These are phyloP conservation scores for Fusarium torulosum DNA, from an alignment of 2,329 filamentous ascomycete species.

Conservation along the genomic window DNA sequence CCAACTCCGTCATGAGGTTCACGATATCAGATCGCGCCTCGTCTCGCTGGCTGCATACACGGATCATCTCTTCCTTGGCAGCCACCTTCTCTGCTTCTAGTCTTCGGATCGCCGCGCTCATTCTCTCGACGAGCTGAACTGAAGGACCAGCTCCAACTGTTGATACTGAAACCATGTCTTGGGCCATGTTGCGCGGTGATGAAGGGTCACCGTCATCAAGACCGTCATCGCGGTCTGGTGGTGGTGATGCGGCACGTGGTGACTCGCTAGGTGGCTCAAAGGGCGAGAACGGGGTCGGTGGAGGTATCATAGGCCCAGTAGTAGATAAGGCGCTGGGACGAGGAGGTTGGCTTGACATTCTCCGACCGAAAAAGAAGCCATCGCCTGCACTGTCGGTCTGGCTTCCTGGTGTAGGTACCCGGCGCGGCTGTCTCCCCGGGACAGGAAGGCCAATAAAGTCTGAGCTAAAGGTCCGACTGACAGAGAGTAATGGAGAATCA, in stretches of 20 bases:
- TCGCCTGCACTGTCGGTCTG: conserved; percentile 58
- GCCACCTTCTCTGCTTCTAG: conserved; percentile 93
- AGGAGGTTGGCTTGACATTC: conserved; percentile 64
- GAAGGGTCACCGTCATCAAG: conserved; percentile 61
- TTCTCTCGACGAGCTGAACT: conserved; percentile 94
- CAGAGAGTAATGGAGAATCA: conserved; percentile 66
- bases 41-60: conserved; percentile 87
- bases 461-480: conserved; percentile 66
- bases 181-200: conserved; percentile 76
- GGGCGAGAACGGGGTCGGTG: conserved; percentile 59
- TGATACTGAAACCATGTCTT: conserved; percentile 89
- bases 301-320: conserved; percentile 53
- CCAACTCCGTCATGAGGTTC: conserved; percentile 85
- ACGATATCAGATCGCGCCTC: conserved; percentile 95
- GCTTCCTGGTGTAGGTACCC: conserved; percentile 61
- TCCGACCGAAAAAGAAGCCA: conserved; percentile 57
- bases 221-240: conserved; percentile 65
- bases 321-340: conserved; percentile 58
- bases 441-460: conserved; percentile 64
- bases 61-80: conserved; percentile 84
- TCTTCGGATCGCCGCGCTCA: conserved; percentile 92
- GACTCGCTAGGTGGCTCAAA: conserved; percentile 58
- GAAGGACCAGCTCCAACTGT: conserved; percentile 91
- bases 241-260: conserved; percentile 55
- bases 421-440: conserved; percentile 51